phyloP scores from a whole-genome alignment of 139 green algal genomes.

The Penium margaritaceum region DNA sequence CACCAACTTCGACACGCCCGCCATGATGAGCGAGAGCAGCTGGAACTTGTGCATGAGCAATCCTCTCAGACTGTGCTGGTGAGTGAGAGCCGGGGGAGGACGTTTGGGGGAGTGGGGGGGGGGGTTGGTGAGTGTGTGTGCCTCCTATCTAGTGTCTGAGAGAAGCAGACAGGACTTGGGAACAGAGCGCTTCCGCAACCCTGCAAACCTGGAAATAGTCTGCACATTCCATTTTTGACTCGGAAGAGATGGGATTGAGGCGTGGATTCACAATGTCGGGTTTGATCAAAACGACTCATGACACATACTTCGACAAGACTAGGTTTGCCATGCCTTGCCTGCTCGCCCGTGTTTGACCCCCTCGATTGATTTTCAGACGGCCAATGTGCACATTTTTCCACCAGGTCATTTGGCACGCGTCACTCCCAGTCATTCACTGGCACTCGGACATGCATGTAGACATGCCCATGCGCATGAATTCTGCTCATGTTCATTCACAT shows the following conservation, averaged over 20 bases:
- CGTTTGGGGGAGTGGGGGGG: no score
- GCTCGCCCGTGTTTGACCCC: no score
- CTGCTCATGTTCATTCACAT: no score
- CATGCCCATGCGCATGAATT: background rate
- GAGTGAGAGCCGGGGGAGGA: no score
- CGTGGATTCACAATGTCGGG: no score
- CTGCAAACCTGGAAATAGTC: no score
- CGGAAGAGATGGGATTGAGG: background rate
- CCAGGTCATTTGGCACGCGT: background rate
- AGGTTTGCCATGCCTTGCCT: no score
- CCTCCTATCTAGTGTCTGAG: background rate
- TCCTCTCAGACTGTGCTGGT: background rate
- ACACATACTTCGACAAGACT: no score
- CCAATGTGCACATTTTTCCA: background rate
- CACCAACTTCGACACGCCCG: background rate
- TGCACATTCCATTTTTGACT: background rate
- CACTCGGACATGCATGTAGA: background rate
- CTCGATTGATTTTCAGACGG: background rate
- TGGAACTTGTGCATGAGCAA: slow-evolving; percentile 4
- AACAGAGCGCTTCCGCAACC: no score
- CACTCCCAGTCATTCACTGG: background rate
- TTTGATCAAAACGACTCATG: no score
- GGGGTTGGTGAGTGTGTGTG: no score
- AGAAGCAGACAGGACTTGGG: no score
- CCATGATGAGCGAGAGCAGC: background rate